These are phyloP conservation scores for Candida incommunis DNA, from an alignment of 805 yeast species.

Conservation along the genomic window DNA sequence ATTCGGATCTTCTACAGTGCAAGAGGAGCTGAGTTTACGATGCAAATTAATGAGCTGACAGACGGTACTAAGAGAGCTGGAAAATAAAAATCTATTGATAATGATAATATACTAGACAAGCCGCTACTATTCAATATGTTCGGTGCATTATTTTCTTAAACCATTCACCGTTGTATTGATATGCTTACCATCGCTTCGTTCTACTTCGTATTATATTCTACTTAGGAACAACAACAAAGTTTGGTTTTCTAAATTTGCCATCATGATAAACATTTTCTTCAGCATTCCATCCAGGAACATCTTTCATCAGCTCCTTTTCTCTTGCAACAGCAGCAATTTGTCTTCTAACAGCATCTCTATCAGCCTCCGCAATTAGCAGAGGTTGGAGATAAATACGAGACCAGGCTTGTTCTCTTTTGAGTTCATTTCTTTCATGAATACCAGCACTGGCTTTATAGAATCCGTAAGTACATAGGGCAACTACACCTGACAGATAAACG, in stretches of 20 bases:
- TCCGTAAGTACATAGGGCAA: conserved; percentile 56
- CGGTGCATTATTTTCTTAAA: no score
- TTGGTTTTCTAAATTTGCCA: conserved; percentile 27
- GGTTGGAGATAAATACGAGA: conserved; percentile 62
- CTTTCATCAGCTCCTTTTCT: conserved; percentile 55
- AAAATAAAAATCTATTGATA: no score
- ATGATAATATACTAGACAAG: no score
- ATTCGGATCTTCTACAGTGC: no score
- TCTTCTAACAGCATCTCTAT: conserved; percentile 64
- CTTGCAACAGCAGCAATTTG: conserved; percentile 48
- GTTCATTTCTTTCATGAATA: conserved; percentile 58
- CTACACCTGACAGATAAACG: conserved; percentile 50
- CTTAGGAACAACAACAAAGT: conserved; percentile 19
- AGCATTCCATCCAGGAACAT: conserved; percentile 49
- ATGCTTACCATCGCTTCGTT: no score
- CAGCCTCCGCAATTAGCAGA: conserved; percentile 66
- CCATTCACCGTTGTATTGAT: no score
- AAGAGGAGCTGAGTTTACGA: no score
- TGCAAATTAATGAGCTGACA: no score
- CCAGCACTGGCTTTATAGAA: conserved; percentile 53
- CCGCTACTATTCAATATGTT: no score
- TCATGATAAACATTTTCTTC: conserved; percentile 33
- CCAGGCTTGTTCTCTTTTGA: conserved; percentile 65
- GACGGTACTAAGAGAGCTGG: conserved; percentile 3
- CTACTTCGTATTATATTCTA: no score